Percentiles rank a stretch among this genome's conserved stretches.
These are phyloP conservation scores for Malassezia sympodialis DNA, from an alignment of 1,284 basidiomycete genomes.

Conservation along the genomic window DNA sequence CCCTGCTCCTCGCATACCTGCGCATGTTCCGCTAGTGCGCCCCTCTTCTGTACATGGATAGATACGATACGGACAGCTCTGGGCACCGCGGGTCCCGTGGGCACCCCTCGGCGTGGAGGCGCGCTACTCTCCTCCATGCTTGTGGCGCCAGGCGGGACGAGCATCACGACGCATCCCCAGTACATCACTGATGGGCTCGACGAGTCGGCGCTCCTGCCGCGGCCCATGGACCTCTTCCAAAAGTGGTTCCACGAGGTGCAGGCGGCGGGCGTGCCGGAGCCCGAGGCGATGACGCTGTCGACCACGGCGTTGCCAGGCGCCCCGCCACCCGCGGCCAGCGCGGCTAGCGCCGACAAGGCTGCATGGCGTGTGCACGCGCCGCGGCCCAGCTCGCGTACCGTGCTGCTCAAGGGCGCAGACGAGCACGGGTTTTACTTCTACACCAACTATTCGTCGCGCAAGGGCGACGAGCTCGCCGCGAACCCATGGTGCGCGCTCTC, in stretches of 20 bases:
- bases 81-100: background rate
- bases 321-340: slow-evolving; percentile 7
- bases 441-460: slow-evolving; percentile 89
- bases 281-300: slow-evolving; percentile 45
- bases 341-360: slow-evolving; percentile 3
- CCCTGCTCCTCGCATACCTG: slow-evolving; percentile 71
- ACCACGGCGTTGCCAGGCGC: slow-evolving; percentile 21
- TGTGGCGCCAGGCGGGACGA: slow-evolving; percentile 7
- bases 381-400: slow-evolving; percentile 70
- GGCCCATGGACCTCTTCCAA: slow-evolving; percentile 39
- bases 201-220: slow-evolving; percentile 19
- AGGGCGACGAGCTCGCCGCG: slow-evolving; percentile 65
- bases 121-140: background rate
- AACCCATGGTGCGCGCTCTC: slow-evolving; percentile 64
- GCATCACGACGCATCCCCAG: slow-evolving; percentile 39
- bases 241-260: slow-evolving; percentile 36
- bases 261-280: slow-evolving; percentile 32
- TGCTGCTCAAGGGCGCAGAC: slow-evolving; percentile 75
- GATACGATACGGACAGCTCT: background rate
- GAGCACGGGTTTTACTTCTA: slow-evolving; percentile 71
- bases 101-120: background rate
- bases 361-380: slow-evolving; percentile 9
- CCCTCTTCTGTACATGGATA: background rate
- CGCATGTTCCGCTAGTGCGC: slow-evolving; percentile 49
- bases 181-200: slow-evolving; percentile 37